Percentiles rank a stretch among this genome's conserved stretches.
These are phyloP conservation scores for Cladosporium sp. DNA, from an alignment of 2,329 filamentous ascomycete genomes.

Conservation along the genomic window DNA sequence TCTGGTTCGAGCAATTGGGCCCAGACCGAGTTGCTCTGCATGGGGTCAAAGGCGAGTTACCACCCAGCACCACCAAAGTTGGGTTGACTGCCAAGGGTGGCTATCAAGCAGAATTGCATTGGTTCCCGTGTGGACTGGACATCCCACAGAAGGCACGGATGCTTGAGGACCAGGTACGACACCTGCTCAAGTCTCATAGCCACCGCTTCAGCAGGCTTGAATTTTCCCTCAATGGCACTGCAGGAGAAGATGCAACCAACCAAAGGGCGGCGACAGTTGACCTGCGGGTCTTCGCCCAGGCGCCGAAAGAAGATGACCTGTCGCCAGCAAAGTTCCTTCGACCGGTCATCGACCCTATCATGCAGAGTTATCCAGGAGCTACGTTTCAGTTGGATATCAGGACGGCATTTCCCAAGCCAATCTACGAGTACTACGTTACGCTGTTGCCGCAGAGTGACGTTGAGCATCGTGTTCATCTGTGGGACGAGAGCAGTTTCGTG, in stretches of 20 bases:
- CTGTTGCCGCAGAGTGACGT: slow-evolving; percentile 28
- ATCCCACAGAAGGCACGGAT: slow-evolving; percentile 45
- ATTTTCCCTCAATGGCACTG: slow-evolving; percentile 40
- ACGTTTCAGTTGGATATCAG: slow-evolving; percentile 29
- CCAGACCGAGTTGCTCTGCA: slow-evolving; percentile 47
- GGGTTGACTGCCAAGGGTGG: slow-evolving; percentile 45
- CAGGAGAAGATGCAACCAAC: slow-evolving; percentile 39
- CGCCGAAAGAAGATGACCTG: slow-evolving; percentile 24
- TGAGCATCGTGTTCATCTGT: slow-evolving; percentile 26
- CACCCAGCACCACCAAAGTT: slow-evolving; percentile 50
- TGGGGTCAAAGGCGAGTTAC: slow-evolving; percentile 41
- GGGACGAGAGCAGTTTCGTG: slow-evolving; percentile 27
- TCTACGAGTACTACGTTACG: slow-evolving; percentile 42
- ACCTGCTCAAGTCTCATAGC: slow-evolving; percentile 32
- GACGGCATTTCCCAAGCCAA: slow-evolving; percentile 39
- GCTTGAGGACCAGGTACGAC: slow-evolving; percentile 43
- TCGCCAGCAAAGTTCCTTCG: slow-evolving; percentile 27
- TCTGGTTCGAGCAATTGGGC: slow-evolving; percentile 50
- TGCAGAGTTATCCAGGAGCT: slow-evolving; percentile 31
- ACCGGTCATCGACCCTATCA: slow-evolving; percentile 45
- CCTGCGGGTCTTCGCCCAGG: slow-evolving; percentile 39
- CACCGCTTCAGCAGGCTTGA: slow-evolving; percentile 34
- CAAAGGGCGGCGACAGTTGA: slow-evolving; percentile 49
- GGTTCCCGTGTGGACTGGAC: slow-evolving; percentile 44
- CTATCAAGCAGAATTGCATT: slow-evolving; percentile 45